A percentile compares a stretch with the other conserved stretches of the same genome.
Evolutionary conservation across 2,329 filamentous ascomycete species (phyloP).

Genomic region (Paraphoma sp.): DNA sequence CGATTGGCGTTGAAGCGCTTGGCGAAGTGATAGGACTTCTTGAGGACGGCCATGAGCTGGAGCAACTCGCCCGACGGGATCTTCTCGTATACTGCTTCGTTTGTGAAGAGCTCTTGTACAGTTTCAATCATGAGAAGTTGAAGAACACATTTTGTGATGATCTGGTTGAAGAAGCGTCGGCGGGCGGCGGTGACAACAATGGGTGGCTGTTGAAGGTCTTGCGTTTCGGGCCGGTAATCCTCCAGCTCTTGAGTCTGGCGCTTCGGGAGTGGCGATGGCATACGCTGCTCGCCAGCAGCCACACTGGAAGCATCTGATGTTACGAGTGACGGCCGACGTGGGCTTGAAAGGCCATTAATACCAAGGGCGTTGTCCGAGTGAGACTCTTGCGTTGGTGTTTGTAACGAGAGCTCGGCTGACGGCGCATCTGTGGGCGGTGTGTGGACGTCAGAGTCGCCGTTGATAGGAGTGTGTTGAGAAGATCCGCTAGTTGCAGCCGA

Average conservation of each 20-base stretch:
- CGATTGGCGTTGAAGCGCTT: constrained; percentile 98
- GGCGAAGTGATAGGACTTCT: constrained; percentile 95
- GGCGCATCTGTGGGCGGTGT: constrained; percentile 42
- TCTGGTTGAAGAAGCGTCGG: constrained; percentile 96
- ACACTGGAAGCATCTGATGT: constrained; percentile 34
- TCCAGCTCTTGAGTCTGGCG: constrained; percentile 66
- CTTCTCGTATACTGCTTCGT: constrained; percentile 90
- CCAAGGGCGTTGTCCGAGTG: constrained; percentile 51
- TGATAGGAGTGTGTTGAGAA: constrained; percentile 57
- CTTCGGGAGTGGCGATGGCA: constrained; percentile 42
- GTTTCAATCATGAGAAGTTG: constrained; percentile 99
- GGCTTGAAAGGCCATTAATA: constrained; percentile 50
- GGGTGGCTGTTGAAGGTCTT: constrained; percentile 80
- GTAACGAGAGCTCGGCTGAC: constrained; percentile 43
- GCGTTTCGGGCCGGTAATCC: constrained; percentile 77
- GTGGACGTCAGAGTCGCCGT: constrained; percentile 55
- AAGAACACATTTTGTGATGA: constrained; percentile 97
- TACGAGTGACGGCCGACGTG: constrained; percentile 39
- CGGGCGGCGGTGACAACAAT: constrained; percentile 92
- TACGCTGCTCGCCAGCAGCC: constrained; percentile 26
- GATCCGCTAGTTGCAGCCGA: constrained; percentile 69
- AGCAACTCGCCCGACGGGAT: constrained; percentile 91
- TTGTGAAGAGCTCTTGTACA: constrained; percentile 97
- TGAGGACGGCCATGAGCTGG: constrained; percentile 89
- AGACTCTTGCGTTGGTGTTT: constrained; percentile 36